Evolutionary conservation across 2,329 filamentous ascomycete species (phyloP), one percentile per base, ranked within the genome.

Genomic region (Nannizziopsis barbatae): DNA sequence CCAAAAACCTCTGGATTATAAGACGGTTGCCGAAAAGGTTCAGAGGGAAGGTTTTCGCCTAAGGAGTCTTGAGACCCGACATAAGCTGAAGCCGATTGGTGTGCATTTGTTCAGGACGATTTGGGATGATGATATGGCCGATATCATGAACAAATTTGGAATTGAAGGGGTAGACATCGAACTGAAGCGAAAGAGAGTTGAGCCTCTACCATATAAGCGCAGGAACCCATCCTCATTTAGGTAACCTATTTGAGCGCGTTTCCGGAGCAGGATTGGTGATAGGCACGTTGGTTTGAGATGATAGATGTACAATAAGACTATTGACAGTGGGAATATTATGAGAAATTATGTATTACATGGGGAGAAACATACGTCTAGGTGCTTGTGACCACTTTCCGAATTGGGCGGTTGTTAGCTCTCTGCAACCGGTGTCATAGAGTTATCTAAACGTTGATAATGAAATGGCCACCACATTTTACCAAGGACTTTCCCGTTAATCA

Each of bases 61-160:
- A 52, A 81, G 86, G 61, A 79, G 77, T 53, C 84, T 93, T 65
- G 76, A 82, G 55, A 76, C 81, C 62, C 81, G 80, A 62, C 79
- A 86, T 63, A 67, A 71, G 50, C 71, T 92, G 52, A 75, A 72
- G 50, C 79, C 89, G 6, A 80, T 95, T 50, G 89, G 89, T 38
- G 84, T 87, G 58, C 86, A 81, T 62, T 71, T 98, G 58, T 98
- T 96, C 80, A 81, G 92, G 56, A 83, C 80, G 52, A 71, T 84
- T 55, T 96, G 89, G 86, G 92, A 98, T 65, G 85, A 92, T 51
- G 79, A 77, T 58, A 98, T 86, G 46, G 80, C 79, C n/a, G 80
- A 73, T 44, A 86, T 98, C 54, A 95, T 98, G 90, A 73, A 80
- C 62, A 77, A 85, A 58, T 77, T 84, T 57, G 80, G 78, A 52